Evolutionary conservation across 2,329 filamentous ascomycete species (phyloP).

Genomic region (Cercospora janseana): DNA sequence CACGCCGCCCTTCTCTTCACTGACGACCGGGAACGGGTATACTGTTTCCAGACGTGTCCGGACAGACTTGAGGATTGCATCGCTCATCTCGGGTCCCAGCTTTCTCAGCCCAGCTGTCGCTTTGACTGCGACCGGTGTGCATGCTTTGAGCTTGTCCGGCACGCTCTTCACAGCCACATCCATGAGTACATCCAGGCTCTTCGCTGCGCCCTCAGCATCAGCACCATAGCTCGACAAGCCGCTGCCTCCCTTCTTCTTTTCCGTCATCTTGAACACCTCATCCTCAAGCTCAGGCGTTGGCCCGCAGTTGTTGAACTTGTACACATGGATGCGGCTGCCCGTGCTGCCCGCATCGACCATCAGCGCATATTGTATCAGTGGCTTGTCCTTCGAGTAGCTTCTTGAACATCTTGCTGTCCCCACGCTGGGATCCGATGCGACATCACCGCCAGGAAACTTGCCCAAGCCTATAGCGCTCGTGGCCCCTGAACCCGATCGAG

Average conservation of each 20-base stretch:
- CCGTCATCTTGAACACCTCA: conserved; percentile 91
- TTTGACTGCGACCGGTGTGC: conserved; percentile 94
- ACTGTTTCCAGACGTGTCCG: conserved; percentile 77
- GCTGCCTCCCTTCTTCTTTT: conserved; percentile 74
- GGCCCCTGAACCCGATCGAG: conserved; percentile 38
- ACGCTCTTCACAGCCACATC: conserved; percentile 80
- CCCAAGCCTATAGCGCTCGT: conserved; percentile 21
- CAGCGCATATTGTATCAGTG: conserved; percentile 92
- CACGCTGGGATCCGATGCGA: conserved; percentile 57
- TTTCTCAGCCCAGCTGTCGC: conserved; percentile 91
- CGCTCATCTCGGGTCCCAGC: conserved; percentile 75
- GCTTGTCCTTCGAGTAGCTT: conserved; percentile 82
- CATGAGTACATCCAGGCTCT: conserved; percentile 84
- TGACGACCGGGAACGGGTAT: conserved; percentile 93
- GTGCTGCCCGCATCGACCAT: conserved; percentile 99
- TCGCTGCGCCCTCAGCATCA: conserved; percentile 83
- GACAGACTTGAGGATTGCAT: conserved; percentile 82
- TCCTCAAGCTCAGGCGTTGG: conserved; percentile 89
- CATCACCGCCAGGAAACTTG: conserved; percentile 41
- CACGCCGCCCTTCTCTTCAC: conserved; percentile 79
- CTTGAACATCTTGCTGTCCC: conserved; percentile 74
- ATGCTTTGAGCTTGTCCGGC: conserved; percentile 84
- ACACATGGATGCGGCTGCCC: conserved; percentile 95
- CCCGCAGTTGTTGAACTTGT: conserved; percentile 98
- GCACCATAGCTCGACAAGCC: conserved; percentile 81